A percentile compares a stretch with the other conserved stretches of the same genome.
Conservation (phyloP, 2,329 filamentous ascomycete genomes). For the Sodiomyces alkalinus region DNA sequence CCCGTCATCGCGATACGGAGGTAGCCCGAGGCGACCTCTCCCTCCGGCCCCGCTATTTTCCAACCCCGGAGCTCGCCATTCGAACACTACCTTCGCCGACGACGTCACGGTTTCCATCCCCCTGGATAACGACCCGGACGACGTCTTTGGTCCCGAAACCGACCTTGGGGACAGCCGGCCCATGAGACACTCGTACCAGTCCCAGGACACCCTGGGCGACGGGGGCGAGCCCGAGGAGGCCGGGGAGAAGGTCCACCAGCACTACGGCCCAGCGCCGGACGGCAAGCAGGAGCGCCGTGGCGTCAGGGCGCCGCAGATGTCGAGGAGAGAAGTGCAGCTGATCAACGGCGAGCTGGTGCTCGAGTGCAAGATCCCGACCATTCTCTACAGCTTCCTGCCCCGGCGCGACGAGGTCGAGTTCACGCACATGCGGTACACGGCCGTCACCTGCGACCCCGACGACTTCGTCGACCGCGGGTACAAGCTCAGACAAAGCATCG, state of each 20-base stretch:
- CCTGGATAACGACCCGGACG: conserved; percentile 46
- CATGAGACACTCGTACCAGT: conserved; percentile 41
- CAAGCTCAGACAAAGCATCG: conserved; percentile 83
- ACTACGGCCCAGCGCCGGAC: conserved; percentile 77
- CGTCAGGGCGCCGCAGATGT: conserved; percentile 73
- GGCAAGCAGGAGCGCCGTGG: conserved; percentile 80
- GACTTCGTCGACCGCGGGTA: conserved; percentile 83
- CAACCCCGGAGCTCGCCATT: conserved; percentile 29
- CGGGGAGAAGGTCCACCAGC: conserved; percentile 37
- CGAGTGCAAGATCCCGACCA: conserved; percentile 98
- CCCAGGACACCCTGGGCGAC: conserved; percentile 40
- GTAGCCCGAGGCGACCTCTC: conserved; percentile 72
- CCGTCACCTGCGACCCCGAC: conserved; percentile 94
- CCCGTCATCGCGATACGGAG: conserved; percentile 75
- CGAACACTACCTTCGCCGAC: conserved; percentile 38
- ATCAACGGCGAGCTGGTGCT: conserved; percentile 97
- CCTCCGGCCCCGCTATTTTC: conserved; percentile 81
- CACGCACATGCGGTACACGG: conserved; percentile 97
- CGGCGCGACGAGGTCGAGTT: conserved; percentile 89
- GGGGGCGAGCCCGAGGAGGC: conserved; percentile 15
- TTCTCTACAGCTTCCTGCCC: conserved; percentile 91
- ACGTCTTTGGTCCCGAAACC: conserved; percentile 55
- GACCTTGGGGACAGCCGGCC: conserved; percentile 37
- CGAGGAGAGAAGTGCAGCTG: conserved; percentile 83
- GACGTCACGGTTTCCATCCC: conserved; percentile 62